These are phyloP conservation scores for Berkeleyomyces basicola DNA, from an alignment of 2,329 filamentous ascomycete genomes.

Conservation along the genomic window DNA sequence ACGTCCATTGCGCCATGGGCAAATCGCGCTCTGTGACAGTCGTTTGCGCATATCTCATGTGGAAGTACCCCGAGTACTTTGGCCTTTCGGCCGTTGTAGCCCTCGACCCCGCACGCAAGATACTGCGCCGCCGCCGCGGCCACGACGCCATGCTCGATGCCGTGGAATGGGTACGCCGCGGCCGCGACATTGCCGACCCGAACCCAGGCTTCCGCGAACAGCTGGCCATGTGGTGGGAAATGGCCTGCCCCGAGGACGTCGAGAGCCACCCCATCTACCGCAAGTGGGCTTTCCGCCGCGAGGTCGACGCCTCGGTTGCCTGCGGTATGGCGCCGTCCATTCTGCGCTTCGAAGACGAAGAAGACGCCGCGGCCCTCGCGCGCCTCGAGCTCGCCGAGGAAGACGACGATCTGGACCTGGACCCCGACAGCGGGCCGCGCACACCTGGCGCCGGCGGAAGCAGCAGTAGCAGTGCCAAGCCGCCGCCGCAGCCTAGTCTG, in stretches of 20 bases:
- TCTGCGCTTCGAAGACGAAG: conserved; percentile 67
- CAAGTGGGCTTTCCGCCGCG: conserved; percentile 43
- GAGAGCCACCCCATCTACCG: conserved; percentile 63
- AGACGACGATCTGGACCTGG: conserved; percentile 13
- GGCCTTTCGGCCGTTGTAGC: conserved; percentile 28
- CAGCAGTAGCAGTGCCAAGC: neutral
- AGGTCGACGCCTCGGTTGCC: conserved; percentile 42
- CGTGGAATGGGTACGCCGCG: conserved; percentile 50
- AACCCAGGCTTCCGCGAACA: conserved; percentile 88
- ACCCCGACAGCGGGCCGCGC: conserved; percentile 13
- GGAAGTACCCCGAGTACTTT: conserved; percentile 41
- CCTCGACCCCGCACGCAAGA: conserved; percentile 22
- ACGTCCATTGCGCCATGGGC: conserved; percentile 73
- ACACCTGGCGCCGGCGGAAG: neutral
- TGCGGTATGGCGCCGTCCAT: conserved; percentile 66
- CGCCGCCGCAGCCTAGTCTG: conserved; percentile 25
- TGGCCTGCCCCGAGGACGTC: conserved; percentile 55
- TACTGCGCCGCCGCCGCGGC: conserved; percentile 14
- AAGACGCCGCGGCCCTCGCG: conserved; percentile 22
- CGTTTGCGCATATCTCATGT: conserved; percentile 71
- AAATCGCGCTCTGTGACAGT: conserved; percentile 83
- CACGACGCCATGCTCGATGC: conserved; percentile 28
- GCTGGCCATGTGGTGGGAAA: conserved; percentile 70
- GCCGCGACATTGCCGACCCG: conserved; percentile 66
- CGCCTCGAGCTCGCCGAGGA: conserved; percentile 15